A percentile compares a stretch with the other conserved stretches of the same genome.
These are phyloP conservation scores for Clitoria ternatea DNA, from an alignment of 306 rosid genomes.

Conservation along the genomic window DNA sequence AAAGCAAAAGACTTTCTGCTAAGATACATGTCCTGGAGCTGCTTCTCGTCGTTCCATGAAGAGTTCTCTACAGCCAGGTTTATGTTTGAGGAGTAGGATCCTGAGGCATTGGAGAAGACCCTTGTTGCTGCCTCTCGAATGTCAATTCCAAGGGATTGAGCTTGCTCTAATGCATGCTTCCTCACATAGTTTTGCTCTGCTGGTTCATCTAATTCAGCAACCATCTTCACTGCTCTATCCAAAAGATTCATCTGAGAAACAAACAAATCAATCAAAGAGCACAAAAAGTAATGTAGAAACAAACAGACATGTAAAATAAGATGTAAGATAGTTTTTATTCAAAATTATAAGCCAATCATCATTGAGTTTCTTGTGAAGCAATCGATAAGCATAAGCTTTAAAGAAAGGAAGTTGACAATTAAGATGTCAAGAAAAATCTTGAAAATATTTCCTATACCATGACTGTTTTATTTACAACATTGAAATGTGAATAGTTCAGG, in stretches of 20 bases:
- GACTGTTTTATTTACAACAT: neutral
- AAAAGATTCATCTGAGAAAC: conserved; percentile 84
- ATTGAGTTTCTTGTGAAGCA: neutral
- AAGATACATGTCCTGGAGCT: conserved; percentile 96
- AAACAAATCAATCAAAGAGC: conserved; percentile 15
- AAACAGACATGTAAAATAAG: neutral
- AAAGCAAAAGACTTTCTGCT: conserved; percentile 95
- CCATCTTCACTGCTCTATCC: conserved; percentile 97
- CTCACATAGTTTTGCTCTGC: conserved; percentile 71
- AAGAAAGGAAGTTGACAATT: neutral
- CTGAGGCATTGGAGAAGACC: conserved; percentile 93
- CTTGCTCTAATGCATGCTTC: conserved; percentile 92
- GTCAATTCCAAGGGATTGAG: conserved; percentile 72
- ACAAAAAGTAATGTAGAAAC: conserved; percentile 15
- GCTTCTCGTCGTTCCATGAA: conserved; percentile 98
- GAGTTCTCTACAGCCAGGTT: conserved; percentile 98
- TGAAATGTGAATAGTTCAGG: neutral
- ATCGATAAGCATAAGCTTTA: neutral
- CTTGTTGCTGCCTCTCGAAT: conserved; percentile 98
- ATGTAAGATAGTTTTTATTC: neutral
- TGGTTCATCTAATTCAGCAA: conserved; percentile 95
- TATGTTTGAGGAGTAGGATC: conserved; percentile 94
- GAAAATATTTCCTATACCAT: neutral
- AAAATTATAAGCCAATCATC: neutral
- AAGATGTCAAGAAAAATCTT: neutral